Percentiles rank a stretch among this genome's conserved stretches.
Conservation (phyloP, 2,329 filamentous ascomycete species). For the Trichoderma sp. region DNA sequence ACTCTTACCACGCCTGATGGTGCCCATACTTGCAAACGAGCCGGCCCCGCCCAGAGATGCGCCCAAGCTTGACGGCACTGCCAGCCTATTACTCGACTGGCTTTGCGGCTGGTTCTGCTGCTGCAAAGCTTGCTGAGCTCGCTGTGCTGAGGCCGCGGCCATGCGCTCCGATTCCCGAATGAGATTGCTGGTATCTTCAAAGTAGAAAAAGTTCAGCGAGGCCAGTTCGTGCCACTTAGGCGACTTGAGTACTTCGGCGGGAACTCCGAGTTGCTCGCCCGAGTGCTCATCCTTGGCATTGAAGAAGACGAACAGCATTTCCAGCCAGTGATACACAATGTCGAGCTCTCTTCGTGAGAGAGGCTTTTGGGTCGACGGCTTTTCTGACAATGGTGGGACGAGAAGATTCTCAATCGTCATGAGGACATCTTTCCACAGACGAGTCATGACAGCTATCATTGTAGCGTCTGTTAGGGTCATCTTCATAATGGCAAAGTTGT, state of each 20-base stretch:
- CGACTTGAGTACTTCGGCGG: slow-evolving; percentile 87
- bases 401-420: slow-evolving; percentile 86
- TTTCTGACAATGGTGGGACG: slow-evolving; percentile 92
- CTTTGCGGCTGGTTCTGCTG: slow-evolving; percentile 44
- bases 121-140: slow-evolving; percentile 66
- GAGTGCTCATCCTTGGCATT: slow-evolving; percentile 81
- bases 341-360: slow-evolving; percentile 86
- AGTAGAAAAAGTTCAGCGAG: slow-evolving; percentile 98
- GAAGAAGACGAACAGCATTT: slow-evolving; percentile 91
- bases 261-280: slow-evolving; percentile 80
- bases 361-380: slow-evolving; percentile 80
- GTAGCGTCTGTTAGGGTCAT: slow-evolving; percentile 88
- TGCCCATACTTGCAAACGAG: slow-evolving; percentile 64
- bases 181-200: slow-evolving; percentile 84
- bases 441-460: slow-evolving; percentile 98
- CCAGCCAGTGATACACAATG: slow-evolving; percentile 91
- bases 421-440: slow-evolving; percentile 95
- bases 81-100: slow-evolving; percentile 61
- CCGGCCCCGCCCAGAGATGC: slow-evolving; percentile 35
- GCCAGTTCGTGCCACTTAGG: slow-evolving; percentile 98
- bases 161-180: slow-evolving; percentile 96
- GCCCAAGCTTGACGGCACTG: slow-evolving; percentile 56
- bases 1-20: slow-evolving; percentile 65
- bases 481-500: slow-evolving; percentile 99
- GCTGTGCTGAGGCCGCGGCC: slow-evolving; percentile 79